Percentiles rank a stretch among this genome's conserved stretches.
Conservation (phyloP, 2,329 filamentous ascomycete genomes). For the Tolypocladium album region DNA sequence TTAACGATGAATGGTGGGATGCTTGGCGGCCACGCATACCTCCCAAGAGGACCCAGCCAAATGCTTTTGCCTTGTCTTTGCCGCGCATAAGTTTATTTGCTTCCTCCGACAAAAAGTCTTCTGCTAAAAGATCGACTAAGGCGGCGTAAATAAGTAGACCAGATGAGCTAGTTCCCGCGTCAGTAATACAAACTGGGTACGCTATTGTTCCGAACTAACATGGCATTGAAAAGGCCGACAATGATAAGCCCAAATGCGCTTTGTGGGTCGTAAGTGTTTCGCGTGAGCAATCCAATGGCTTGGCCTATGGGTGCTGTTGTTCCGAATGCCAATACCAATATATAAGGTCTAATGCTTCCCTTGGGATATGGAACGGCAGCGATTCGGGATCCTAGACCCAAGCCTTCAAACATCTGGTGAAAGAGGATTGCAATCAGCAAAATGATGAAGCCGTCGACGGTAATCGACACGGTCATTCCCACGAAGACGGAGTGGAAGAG, state of each 20-base stretch:
- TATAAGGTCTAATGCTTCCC: slow-evolving; percentile 46
- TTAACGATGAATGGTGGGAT: neutral
- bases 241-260: slow-evolving; percentile 54
- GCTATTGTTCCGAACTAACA: slow-evolving; percentile 27
- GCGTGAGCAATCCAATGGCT: slow-evolving; percentile 47
- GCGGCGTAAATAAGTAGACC: slow-evolving; percentile 52
- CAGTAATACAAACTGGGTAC: slow-evolving; percentile 3
- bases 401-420: slow-evolving; percentile 60
- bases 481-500: slow-evolving; percentile 72
- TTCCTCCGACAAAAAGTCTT: slow-evolving; percentile 54
- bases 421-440: slow-evolving; percentile 60
- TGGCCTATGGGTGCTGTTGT: slow-evolving; percentile 55
- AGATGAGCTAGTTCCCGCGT: slow-evolving; percentile 32
- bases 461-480: slow-evolving; percentile 61
- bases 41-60: slow-evolving; percentile 38
- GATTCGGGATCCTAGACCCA: slow-evolving; percentile 61
- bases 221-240: slow-evolving; percentile 55
- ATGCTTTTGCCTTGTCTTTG: slow-evolving; percentile 42
- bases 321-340: slow-evolving; percentile 51
- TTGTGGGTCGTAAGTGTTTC: slow-evolving; percentile 49
- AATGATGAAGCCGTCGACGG: slow-evolving; percentile 54
- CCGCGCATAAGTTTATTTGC: slow-evolving; percentile 36
- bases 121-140: slow-evolving; percentile 51
- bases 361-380: slow-evolving; percentile 52
- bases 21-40: slow-evolving; percentile 22